A percentile compares a stretch with the other conserved stretches of the same genome.
phyloP scores from a whole-genome alignment of 345 rosid species.

The Trapa bicornis region DNA sequence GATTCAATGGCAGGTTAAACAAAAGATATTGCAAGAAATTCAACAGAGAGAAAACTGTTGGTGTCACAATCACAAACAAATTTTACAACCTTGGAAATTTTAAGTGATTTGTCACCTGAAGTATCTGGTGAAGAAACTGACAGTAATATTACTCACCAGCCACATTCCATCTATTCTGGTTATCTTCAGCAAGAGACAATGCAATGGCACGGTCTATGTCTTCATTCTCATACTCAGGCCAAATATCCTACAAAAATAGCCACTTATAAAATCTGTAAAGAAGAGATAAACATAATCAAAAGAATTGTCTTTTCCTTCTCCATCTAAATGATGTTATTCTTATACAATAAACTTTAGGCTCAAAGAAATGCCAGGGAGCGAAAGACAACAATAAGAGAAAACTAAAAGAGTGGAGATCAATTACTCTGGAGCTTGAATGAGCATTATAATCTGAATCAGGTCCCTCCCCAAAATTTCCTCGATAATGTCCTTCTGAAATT shows the following conservation, averaged over 20 bases:
- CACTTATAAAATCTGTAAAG: constrained; percentile 8
- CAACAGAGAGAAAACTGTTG: background rate
- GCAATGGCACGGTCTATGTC: constrained; percentile 80
- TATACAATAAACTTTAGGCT: background rate
- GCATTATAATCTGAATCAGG: constrained; percentile 31
- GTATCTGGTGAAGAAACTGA: background rate
- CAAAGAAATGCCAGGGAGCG: background rate
- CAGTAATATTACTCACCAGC: constrained; percentile 34
- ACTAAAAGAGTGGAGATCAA: background rate
- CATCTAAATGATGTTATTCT: background rate
- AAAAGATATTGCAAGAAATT: background rate
- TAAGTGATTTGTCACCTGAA: background rate
- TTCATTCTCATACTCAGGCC: constrained; percentile 51
- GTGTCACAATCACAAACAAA: background rate
- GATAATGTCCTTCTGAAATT: constrained; percentile 34
- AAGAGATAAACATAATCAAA: constrained; percentile 4
- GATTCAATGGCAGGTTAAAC: constrained; percentile 3
- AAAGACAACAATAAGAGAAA: background rate
- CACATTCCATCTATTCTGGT: constrained; percentile 24
- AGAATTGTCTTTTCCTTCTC: background rate
- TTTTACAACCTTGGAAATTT: background rate
- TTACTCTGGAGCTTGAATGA: constrained; percentile 69
- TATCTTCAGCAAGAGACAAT: constrained; percentile 61
- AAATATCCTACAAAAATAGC: constrained; percentile 31
- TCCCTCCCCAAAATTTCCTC: constrained; percentile 32